phyloP scores from a whole-genome alignment of 2,329 filamentous ascomycete species.

The Neopestalotiopsis rosae region DNA sequence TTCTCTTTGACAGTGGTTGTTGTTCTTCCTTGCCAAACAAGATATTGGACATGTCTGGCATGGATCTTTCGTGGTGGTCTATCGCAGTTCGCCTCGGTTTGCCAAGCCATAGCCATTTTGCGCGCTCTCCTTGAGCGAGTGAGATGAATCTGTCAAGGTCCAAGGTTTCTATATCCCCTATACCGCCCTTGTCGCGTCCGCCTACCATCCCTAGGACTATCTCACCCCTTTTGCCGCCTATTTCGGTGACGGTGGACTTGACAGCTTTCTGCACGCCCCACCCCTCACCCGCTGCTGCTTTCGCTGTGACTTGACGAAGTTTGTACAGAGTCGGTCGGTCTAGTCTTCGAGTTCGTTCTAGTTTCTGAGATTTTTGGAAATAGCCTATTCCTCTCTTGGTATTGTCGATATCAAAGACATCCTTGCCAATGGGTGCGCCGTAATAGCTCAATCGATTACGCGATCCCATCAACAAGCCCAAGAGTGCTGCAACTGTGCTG shows the following conservation, averaged over 20 bases:
- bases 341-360: constrained; percentile 77
- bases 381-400: constrained; percentile 84
- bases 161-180: constrained; percentile 89
- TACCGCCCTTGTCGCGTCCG: constrained; percentile 83
- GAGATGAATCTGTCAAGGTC: constrained; percentile 85
- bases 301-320: constrained; percentile 84
- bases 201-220: constrained; percentile 95
- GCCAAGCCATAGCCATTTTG: constrained; percentile 95
- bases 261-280: constrained; percentile 94
- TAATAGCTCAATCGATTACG: constrained; percentile 86
- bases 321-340: constrained; percentile 84
- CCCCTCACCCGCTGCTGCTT: constrained; percentile 85
- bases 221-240: constrained; percentile 92
- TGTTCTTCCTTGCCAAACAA: constrained; percentile 64
- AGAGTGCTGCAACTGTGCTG: constrained; percentile 84
- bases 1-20: constrained; percentile 51
- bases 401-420: constrained; percentile 84
- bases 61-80: constrained; percentile 51
- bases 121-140: constrained; percentile 78
- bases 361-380: constrained; percentile 88
- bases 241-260: constrained; percentile 92
- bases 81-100: constrained; percentile 73
- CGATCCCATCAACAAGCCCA: constrained; percentile 88
- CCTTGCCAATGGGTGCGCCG: constrained; percentile 84
- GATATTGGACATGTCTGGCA: constrained; percentile 50